Conservation (phyloP, 306 rosid genomes). For the Carpinus viminea region DNA sequence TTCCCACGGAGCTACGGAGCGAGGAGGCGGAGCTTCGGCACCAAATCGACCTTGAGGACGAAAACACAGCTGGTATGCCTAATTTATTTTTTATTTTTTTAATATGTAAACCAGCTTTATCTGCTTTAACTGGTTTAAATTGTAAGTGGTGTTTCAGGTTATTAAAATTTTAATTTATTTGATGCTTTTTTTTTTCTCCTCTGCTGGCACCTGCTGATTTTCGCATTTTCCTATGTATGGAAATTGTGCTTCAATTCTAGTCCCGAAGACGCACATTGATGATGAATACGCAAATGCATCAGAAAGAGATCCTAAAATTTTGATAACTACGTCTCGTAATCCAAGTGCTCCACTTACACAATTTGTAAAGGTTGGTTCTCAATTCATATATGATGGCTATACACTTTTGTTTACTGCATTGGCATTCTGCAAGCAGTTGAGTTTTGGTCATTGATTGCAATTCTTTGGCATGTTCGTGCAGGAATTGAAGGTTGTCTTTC, state of each 20-base stretch:
- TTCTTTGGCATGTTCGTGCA: slow-evolving; percentile 31
- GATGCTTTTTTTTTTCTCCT: background rate
- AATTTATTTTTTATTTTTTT: too few species aligned
- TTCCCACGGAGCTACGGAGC: slow-evolving; percentile 89
- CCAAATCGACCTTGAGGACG: slow-evolving; percentile 83
- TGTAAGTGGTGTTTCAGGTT: too few species aligned
- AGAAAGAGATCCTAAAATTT: slow-evolving; percentile 77
- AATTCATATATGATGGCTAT: background rate
- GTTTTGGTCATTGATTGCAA: slow-evolving; percentile 8
- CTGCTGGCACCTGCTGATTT: background rate
- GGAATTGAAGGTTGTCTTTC: slow-evolving; percentile 86
- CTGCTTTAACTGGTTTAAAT: too few species aligned
- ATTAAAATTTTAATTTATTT: too few species aligned
- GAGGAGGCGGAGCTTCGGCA: slow-evolving; percentile 88
- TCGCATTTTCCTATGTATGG: background rate
- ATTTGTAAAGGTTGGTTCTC: slow-evolving; percentile 75
- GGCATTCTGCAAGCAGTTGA: background rate
- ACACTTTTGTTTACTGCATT: background rate
- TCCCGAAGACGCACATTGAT: slow-evolving; percentile 76
- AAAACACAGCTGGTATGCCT: slow-evolving; percentile 64
- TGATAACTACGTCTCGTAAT: slow-evolving; percentile 85
- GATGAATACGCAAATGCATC: slow-evolving; percentile 87
- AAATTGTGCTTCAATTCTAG: slow-evolving; percentile 35
- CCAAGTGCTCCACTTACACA: slow-evolving; percentile 91
- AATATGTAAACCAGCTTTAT: too few species aligned